Base-by-base conservation (phyloP, 352 stramenopile genomes). In the Globisporangium rhizosaccharum region DNA sequence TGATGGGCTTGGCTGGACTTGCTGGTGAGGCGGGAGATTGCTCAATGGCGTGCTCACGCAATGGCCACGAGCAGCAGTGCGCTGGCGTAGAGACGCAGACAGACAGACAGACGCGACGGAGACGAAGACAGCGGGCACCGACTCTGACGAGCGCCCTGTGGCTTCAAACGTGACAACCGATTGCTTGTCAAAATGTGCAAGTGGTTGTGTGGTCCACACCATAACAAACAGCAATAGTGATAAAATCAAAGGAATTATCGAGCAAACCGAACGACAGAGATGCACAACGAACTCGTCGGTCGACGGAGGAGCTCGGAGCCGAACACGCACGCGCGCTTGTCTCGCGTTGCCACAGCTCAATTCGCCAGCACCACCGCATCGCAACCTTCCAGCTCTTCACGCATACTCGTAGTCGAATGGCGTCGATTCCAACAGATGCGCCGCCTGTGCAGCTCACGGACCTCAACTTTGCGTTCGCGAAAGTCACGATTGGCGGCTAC, bases 381-480 rank as follows among this genome's bases (percentile, higher is more conserved):
- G 28, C 28, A 33, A 6, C 28, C 28, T 33, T 33, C 28, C 28
- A 18, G 44, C 44, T 26, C 44, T 20, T 47, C 44, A 49, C 33
- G 10, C 33, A 12, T n/a, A 49, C 17, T 28, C 44, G 8, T 28
- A 3, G 3, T 20, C 8, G n/a, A 20, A 49, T 49, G 44, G 17
- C 6, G 20, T 10, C 44, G 20, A 18, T 20, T 12, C 44, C 44
- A 26, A n/a, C n/a, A 0, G 44, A 49, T 9, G 44, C 61, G 53
- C 57, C 67, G 18, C 76, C 75, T 7, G 77, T 91, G 50, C 66
- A 88, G 65, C 70, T 91, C 46, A 70, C 59, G 53, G 48, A 61
- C 9, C 75, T 91, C 25, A 82, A 86, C 68, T 91, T 91, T 54
- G 72, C 79, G 20, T 91, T 91, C 61, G 79, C 81, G 37, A 88